Evolutionary conservation across 495 filamentous ascomycete species (phyloP), one percentile per base, ranked within the genome.

Genomic region (Lophiotrema nucula): DNA sequence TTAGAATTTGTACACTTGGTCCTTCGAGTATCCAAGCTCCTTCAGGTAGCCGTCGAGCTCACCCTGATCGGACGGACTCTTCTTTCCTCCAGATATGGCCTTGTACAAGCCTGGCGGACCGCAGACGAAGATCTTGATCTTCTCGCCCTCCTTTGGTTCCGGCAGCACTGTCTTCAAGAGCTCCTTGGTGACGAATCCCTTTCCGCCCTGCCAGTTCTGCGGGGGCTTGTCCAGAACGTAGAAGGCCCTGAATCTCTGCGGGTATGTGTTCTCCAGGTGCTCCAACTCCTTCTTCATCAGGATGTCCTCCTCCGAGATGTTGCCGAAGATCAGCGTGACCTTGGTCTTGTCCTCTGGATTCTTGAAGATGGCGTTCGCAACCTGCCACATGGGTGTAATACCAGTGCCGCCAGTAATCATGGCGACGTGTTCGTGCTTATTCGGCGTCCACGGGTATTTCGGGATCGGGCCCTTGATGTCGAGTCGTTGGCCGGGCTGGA

Each of bases 1-100:
- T 35, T 88, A 98, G 72, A 98, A 98, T 80, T 98, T 98, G 79
- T 88, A 97, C 23, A 98, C 95, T 79, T 98, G 95, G 42, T 97
- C 93, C 75, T 89, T 79, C 53, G 67, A 80, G 77, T 97, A 98
- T 16, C 93, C 93, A 47, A 98, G 74, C 70, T 97, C 90, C 80
- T 90, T 88, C 67, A 98, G 74, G 62, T 84, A 71, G 53, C 93
- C 93, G 4, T 74, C 74, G 35, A 98, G 75, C 80, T 97, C 93
- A 42, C 93, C 93, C 75, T 98, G 93, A 68, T 98, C 92, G 57
- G 79, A 75, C 10, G 92, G 92, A 69, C 85, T 90, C 72, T 86
- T 86, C 86, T 97, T 98, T 64, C 68, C 74, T 39, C 93, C 93
- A 47, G 87, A 90, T 59, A 98, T 83, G 35, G 90, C 86, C 73